phyloP scores from a whole-genome alignment of 148 eudicot genomes.

The Tetragonia tetragonoides region DNA sequence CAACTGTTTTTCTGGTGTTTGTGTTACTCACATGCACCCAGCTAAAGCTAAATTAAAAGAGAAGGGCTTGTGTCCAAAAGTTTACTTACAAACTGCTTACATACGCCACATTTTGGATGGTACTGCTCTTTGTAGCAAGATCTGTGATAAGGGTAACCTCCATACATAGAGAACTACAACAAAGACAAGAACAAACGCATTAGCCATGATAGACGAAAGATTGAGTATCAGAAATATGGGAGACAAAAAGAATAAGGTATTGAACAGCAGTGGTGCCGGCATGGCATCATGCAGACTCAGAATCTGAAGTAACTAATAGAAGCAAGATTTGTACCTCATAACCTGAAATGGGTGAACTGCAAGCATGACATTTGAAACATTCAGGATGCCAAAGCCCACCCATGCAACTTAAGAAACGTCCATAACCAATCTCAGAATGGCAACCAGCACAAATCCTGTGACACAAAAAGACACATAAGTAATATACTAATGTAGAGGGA shows the following conservation, averaged over 20 bases:
- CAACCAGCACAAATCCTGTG: constrained; percentile 81
- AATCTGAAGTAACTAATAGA: constrained; percentile 4
- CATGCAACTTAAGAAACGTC: constrained; percentile 76
- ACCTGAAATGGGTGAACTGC: constrained; percentile 69
- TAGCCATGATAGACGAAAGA: neutral
- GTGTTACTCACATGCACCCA: neutral
- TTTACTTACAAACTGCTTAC: constrained; percentile 73
- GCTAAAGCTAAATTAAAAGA: neutral
- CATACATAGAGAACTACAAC: constrained; percentile 70
- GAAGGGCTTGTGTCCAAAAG: neutral
- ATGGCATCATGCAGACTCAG: neutral
- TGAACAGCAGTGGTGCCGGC: neutral
- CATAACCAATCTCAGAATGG: constrained; percentile 68
- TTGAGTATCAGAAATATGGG: neutral
- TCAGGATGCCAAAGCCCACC: constrained; percentile 89
- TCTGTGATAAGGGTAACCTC: constrained; percentile 71
- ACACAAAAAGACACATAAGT: constrained; percentile 6
- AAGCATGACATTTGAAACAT: constrained; percentile 74
- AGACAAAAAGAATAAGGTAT: neutral
- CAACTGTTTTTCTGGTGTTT: neutral
- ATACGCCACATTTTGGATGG: constrained; percentile 83
- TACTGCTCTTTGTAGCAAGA: constrained; percentile 80
- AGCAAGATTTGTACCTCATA: constrained; percentile 46
- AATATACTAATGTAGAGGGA: neutral
- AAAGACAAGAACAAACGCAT: neutral